Evolutionary conservation across 2,329 filamentous ascomycete genomes (phyloP), one percentile per base, ranked within the genome.

Genomic region (Aspergillus fischeri): DNA sequence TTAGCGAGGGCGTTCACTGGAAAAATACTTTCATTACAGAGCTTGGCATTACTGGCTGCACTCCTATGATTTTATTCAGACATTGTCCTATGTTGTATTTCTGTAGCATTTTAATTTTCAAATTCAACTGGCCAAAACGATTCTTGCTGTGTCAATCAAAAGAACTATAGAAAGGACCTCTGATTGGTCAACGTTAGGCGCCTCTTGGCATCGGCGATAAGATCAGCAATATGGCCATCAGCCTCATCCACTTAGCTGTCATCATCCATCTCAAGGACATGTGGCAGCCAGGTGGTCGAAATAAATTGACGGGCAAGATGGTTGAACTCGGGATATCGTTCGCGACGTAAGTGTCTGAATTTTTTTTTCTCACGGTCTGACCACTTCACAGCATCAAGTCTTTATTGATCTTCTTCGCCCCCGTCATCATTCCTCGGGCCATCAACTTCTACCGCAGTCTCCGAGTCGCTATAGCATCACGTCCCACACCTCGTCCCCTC

Each of bases 371-470:
- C 27, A 41, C 24, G 48, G 25, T 45, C 27, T 41, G 50, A 54
- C 32, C 35, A 24, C 25, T 57, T n/a, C 11, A 58, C 59, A 78
- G 76, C 55, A 64, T 76, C 67, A 76, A 77, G 61, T 74, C 73
- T 21, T 66, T 78, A 59, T 60, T 73, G 53, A 70, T 78, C 59
- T 77, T 78, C 64, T 72, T 78, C 54, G 76, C 68, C 10, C 76
- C 76, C 7, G 65, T 78, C 51, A 56, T 77, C 42, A 62, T 78
- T 38, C 76, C 75, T 29, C 72, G 73, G 11, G 57, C 70, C 20
- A 69, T 77, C 56, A 72, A 67, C 48, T 70, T 72, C 59, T 74
- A 75, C 53, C 74, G 73, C 51, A 65, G 63, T 32, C 55, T 74
- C 14, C 71, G 71, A 47, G 67, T 68, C 32, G 67, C 71, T 14